These are phyloP conservation scores for Cryomyces antarcticus DNA, from an alignment of 495 filamentous ascomycete genomes.

Conservation along the genomic window DNA sequence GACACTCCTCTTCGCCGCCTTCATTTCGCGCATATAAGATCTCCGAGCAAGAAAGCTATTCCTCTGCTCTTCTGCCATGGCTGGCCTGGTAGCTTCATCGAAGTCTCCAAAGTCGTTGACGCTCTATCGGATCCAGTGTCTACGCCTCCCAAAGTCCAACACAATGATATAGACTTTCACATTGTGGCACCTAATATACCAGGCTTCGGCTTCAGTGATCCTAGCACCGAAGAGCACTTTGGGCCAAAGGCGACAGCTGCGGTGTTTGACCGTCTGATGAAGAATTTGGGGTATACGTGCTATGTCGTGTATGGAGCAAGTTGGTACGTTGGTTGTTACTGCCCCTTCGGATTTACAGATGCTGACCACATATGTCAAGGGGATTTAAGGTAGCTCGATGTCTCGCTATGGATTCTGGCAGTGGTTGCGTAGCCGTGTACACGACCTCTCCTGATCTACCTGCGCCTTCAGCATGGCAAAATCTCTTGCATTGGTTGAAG, in stretches of 20 bases:
- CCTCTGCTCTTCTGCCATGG: slow-evolving; percentile 20
- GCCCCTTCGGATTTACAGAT: not conserved
- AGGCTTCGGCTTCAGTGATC: slow-evolving; percentile 22
- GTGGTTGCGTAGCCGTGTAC: slow-evolving; percentile 16
- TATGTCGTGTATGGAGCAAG: slow-evolving; percentile 18
- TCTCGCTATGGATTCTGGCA: slow-evolving; percentile 13
- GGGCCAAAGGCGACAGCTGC: slow-evolving; percentile 15
- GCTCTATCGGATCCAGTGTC: slow-evolving; percentile 14
- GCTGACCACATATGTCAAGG: slow-evolving; percentile 8
- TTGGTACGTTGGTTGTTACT: slow-evolving; percentile 11
- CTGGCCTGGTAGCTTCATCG: slow-evolving; percentile 19
- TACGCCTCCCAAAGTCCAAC: slow-evolving; percentile 2
- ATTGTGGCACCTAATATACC: slow-evolving; percentile 21
- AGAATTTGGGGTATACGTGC: slow-evolving; percentile 15
- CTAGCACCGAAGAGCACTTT: slow-evolving; percentile 11
- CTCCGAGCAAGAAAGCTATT: slow-evolving; percentile 12
- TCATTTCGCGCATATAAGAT: slow-evolving; percentile 20
- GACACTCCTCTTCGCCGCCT: slow-evolving; percentile 10
- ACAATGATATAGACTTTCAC: slow-evolving; percentile 14
- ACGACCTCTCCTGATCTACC: slow-evolving; percentile 16
- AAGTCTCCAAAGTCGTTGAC: slow-evolving; percentile 15
- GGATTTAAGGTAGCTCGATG: slow-evolving; percentile 19
- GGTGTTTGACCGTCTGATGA: slow-evolving; percentile 18
- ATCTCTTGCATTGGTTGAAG: slow-evolving; percentile 9
- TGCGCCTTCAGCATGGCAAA: slow-evolving; percentile 10